phyloP scores from a whole-genome alignment of 1,284 basidiomycete genomes.

The Ganoderma lingzhi region DNA sequence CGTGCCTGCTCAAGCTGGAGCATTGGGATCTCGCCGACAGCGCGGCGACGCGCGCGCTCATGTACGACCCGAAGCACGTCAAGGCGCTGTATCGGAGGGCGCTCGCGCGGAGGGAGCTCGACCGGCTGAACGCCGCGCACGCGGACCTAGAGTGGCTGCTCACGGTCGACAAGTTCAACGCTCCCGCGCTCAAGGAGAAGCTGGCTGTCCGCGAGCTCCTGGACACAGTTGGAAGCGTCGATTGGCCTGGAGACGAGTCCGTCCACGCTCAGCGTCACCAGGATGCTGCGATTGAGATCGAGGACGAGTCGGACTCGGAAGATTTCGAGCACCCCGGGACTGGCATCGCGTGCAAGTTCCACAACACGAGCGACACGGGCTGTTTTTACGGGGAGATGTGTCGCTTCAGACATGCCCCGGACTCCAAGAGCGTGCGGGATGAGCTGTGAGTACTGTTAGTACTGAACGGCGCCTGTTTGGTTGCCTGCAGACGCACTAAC shows the following conservation, averaged over 20 bases:
- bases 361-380: constrained; percentile 52
- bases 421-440: constrained; percentile 59
- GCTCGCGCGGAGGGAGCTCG: constrained; percentile 48
- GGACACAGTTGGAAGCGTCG: background rate
- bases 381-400: constrained; percentile 51
- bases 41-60: constrained; percentile 52
- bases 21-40: constrained; percentile 51
- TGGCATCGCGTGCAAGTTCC: constrained; percentile 57
- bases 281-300: constrained; percentile 43
- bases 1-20: constrained; percentile 49
- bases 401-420: constrained; percentile 57
- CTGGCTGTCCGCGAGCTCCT: constrained; percentile 11
- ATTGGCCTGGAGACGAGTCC: constrained; percentile 8
- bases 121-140: constrained; percentile 46
- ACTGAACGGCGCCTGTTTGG: background rate
- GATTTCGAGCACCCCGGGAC: constrained; percentile 59
- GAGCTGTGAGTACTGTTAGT: constrained; percentile 49
- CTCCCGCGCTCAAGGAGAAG: constrained; percentile 42
- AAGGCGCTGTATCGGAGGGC: constrained; percentile 55
- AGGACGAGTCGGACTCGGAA: constrained; percentile 51
- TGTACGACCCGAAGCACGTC: constrained; percentile 48
- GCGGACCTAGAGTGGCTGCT: constrained; percentile 52
- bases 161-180: constrained; percentile 43
- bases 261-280: constrained; percentile 25
- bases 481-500: background rate